A percentile compares a stretch with the other conserved stretches of the same genome.
These are phyloP conservation scores for Parastagonospora avenae DNA, from an alignment of 2,329 filamentous ascomycete species.

Conservation along the genomic window DNA sequence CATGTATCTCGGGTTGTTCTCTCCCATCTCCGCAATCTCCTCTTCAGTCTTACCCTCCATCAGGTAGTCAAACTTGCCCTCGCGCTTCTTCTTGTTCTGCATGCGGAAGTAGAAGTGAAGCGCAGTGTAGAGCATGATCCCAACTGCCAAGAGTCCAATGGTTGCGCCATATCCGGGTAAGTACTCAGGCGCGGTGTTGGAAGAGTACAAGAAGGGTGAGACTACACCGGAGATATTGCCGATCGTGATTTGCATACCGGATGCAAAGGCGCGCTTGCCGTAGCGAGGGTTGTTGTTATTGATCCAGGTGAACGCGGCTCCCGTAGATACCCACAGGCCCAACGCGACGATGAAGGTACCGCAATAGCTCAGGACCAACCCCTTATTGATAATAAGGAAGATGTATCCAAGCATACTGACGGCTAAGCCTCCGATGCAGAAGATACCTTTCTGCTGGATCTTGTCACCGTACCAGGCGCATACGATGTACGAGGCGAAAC, in stretches of 20 bases:
- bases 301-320: slow-evolving; percentile 34
- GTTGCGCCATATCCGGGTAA: slow-evolving; percentile 30
- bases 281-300: slow-evolving; percentile 37
- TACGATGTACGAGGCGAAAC: slow-evolving; percentile 27
- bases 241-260: slow-evolving; percentile 43
- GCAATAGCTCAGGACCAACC: slow-evolving; percentile 24
- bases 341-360: slow-evolving; percentile 37
- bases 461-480: slow-evolving; percentile 33
- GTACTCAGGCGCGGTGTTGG: slow-evolving; percentile 16
- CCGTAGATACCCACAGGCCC: slow-evolving; percentile 32
- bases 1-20: slow-evolving; percentile 31
- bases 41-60: slow-evolving; percentile 31
- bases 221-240: slow-evolving; percentile 42
- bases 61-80: slow-evolving; percentile 28
- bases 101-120: slow-evolving; percentile 27
- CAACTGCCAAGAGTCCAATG: slow-evolving; percentile 23
- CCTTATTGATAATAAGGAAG: slow-evolving; percentile 38
- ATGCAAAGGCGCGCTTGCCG: slow-evolving; percentile 37
- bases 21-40: slow-evolving; percentile 30
- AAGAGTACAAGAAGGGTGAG: slow-evolving; percentile 30
- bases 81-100: slow-evolving; percentile 27
- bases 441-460: slow-evolving; percentile 33
- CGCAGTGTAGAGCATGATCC: slow-evolving; percentile 20
- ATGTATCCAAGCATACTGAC: slow-evolving; percentile 57
- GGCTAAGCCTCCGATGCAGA: slow-evolving; percentile 26